A percentile compares a stretch with the other conserved stretches of the same genome.
Evolutionary conservation across 148 eudicot species (phyloP).

Genomic region (Selenicereus undatus): DNA sequence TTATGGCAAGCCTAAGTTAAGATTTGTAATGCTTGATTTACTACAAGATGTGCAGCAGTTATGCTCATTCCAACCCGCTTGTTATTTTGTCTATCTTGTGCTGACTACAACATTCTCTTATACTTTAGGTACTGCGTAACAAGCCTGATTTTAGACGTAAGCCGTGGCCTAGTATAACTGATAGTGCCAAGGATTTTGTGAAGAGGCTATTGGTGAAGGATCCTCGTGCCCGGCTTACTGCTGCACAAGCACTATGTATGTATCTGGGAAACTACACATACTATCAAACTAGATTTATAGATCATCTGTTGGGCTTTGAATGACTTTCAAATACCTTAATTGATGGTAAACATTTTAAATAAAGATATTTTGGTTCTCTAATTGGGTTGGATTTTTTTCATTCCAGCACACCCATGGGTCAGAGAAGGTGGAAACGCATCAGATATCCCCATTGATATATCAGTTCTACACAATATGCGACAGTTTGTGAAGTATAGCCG

Average conservation of each 20-base stretch:
- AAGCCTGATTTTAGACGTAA: constrained; percentile 96
- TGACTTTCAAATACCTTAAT: not conserved
- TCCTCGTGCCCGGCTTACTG: constrained; percentile 89
- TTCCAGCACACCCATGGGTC: constrained; percentile 90
- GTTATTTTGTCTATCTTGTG: not conserved
- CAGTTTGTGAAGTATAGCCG: constrained; percentile 90
- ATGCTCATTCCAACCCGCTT: not conserved
- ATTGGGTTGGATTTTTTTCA: not conserved
- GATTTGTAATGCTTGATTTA: not conserved
- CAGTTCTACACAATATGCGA: constrained; percentile 83
- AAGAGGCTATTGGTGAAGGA: constrained; percentile 79
- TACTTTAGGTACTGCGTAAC: constrained; percentile 73
- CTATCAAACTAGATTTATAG: not conserved
- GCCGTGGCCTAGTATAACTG: constrained; percentile 86
- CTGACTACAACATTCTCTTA: not conserved
- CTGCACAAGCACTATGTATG: constrained; percentile 96
- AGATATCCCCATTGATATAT: constrained; percentile 89
- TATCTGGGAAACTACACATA: constrained; percentile 15
- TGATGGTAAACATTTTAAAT: not conserved
- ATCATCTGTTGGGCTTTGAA: not conserved
- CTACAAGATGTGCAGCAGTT: not conserved
- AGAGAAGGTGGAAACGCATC: constrained; percentile 94
- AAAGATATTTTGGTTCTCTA: not conserved
- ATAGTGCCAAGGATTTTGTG: constrained; percentile 83
- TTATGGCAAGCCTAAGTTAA: not conserved